phyloP scores from a whole-genome alignment of 1,284 basidiomycete genomes.

The Paramarasmius palmivorus region DNA sequence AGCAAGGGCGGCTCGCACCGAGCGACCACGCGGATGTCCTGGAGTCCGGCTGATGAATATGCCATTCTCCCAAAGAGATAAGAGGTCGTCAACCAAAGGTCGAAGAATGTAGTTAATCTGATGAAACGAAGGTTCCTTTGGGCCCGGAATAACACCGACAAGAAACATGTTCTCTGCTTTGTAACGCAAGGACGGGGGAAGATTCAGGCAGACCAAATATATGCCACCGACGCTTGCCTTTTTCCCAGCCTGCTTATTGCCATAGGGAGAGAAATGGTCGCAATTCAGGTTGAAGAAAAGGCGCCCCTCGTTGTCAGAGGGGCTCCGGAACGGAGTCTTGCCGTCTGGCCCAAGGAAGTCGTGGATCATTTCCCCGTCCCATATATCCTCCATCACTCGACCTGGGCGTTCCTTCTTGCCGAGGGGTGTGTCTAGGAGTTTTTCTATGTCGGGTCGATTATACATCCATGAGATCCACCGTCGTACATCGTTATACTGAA shows the following conservation, averaged over 20 bases:
- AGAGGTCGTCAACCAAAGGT: constrained; percentile 44
- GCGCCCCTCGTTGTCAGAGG: constrained; percentile 19
- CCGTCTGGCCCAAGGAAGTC: constrained; percentile 25
- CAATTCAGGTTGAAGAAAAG: constrained; percentile 29
- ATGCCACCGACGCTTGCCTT: constrained; percentile 26
- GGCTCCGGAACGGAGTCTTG: constrained; percentile 13
- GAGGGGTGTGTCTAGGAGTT: too few species aligned
- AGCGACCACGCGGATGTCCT: constrained; percentile 20
- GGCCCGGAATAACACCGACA: constrained; percentile 36
- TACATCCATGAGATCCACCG: constrained; percentile 18
- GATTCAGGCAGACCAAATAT: constrained; percentile 36
- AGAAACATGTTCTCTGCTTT: constrained; percentile 36
- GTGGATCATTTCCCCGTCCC: constrained; percentile 23
- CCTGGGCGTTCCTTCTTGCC: too few species aligned
- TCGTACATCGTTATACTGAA: constrained; percentile 12
- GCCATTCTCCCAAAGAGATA: constrained; percentile 36
- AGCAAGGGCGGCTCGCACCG: constrained; percentile 25
- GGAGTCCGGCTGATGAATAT: constrained; percentile 21
- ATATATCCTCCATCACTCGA: constrained; percentile 25
- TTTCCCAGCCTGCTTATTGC: constrained; percentile 28
- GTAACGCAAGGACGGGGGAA: constrained; percentile 32
- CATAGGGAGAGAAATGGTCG: constrained; percentile 34
- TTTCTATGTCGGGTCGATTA: constrained; percentile 18
- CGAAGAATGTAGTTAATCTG: constrained; percentile 30
- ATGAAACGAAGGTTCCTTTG: constrained; percentile 25